Conservation (phyloP, 2,329 filamentous ascomycete genomes). For the Ascochyta pisi region DNA sequence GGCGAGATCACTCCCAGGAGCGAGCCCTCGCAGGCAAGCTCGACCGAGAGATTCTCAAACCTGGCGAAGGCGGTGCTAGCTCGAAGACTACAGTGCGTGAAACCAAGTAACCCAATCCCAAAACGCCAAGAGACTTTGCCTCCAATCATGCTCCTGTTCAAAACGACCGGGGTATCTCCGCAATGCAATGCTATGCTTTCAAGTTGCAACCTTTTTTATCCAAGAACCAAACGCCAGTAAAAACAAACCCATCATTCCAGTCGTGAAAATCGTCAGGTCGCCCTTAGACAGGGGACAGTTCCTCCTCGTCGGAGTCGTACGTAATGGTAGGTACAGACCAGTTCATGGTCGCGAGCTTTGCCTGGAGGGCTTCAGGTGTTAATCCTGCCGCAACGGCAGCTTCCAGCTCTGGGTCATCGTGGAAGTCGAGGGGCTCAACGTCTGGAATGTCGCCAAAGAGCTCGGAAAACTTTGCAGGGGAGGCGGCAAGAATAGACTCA, state of each 20-base stretch:
- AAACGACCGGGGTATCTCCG: neutral
- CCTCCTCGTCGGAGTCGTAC: constrained; percentile 38
- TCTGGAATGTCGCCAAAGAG: constrained; percentile 32
- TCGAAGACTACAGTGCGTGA: neutral
- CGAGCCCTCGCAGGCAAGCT: constrained; percentile 13
- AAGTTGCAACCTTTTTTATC: neutral
- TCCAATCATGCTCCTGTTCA: neutral
- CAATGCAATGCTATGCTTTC: neutral
- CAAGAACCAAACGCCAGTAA: constrained; percentile 1
- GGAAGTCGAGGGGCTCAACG: constrained; percentile 22
- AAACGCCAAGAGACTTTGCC: neutral
- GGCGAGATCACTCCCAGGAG: constrained; percentile 12
- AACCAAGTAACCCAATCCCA: neutral
- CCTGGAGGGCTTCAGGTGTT: constrained; percentile 18
- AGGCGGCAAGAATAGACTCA: constrained; percentile 26
- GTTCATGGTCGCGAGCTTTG: constrained; percentile 17
- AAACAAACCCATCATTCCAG: neutral
- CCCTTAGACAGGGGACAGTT: constrained; percentile 13
- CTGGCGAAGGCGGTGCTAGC: neutral
- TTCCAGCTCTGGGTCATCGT: constrained; percentile 26
- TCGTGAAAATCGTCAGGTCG: constrained; percentile 6
- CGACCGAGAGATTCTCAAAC: constrained; percentile 11
- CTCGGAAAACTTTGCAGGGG: constrained; percentile 22
- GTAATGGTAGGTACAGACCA: constrained; percentile 25
- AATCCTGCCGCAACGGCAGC: constrained; percentile 18